Evolutionary conservation across 2,329 filamentous ascomycete genomes (phyloP).

Genomic region (Calonectria honghensis): DNA sequence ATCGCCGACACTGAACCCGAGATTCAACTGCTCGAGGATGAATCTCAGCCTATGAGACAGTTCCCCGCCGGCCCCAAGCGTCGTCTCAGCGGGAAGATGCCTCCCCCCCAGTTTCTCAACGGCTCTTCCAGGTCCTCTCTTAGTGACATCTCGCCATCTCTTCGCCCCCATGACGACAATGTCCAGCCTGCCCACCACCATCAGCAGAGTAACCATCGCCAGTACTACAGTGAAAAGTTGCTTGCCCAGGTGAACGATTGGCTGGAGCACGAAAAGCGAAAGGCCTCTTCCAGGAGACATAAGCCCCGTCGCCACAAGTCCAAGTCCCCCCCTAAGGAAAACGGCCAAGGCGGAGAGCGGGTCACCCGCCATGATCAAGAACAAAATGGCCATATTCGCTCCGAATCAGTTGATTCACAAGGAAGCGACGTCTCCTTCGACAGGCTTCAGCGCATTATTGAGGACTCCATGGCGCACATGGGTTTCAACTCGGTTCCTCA

Average conservation of each 20-base stretch:
- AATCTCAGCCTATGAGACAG: conserved; percentile 56
- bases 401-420: conserved; percentile 78
- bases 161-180: conserved; percentile 56
- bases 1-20: conserved; percentile 71
- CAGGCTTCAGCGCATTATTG: conserved; percentile 85
- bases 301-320: conserved; percentile 64
- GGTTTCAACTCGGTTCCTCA: conserved; percentile 69
- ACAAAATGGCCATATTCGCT: conserved; percentile 58
- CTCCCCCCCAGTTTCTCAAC: conserved; percentile 54
- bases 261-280: conserved; percentile 85
- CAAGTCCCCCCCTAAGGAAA: conserved; percentile 59
- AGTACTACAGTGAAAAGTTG: conserved; percentile 73
- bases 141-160: conserved; percentile 56
- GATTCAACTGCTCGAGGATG: conserved; percentile 57
- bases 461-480: conserved; percentile 76
- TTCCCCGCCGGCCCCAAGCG: conserved; percentile 59
- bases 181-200: conserved; percentile 42
- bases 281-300: conserved; percentile 71
- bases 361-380: conserved; percentile 47
- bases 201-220: conserved; percentile 58
- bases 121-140: conserved; percentile 68
- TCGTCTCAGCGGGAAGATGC: conserved; percentile 59
- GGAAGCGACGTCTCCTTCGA: conserved; percentile 85
- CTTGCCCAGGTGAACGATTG: conserved; percentile 87
- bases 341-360: conserved; percentile 44